phyloP scores from a whole-genome alignment of 2,329 filamentous ascomycete species.

The Arthrobotrys pseudoclavata region DNA sequence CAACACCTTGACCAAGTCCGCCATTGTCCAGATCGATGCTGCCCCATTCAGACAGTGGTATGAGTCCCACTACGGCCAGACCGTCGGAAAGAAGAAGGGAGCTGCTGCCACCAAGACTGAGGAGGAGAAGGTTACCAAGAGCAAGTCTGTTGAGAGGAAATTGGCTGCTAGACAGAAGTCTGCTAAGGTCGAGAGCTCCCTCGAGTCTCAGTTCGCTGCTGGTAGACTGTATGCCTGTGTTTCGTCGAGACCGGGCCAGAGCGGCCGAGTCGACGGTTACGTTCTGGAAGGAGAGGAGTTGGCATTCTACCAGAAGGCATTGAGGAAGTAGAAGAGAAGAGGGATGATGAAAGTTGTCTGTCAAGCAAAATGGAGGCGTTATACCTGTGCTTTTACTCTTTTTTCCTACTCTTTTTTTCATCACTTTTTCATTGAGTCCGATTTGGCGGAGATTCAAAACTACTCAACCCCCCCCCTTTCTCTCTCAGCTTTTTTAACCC shows the following conservation, averaged over 20 bases:
- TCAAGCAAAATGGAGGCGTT: slow-evolving; percentile 47
- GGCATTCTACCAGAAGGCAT: slow-evolving; percentile 99
- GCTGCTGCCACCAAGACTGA: slow-evolving; percentile 73
- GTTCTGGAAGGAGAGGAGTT: slow-evolving; percentile 99
- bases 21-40: slow-evolving; percentile 98
- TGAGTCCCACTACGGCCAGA: slow-evolving; percentile 98
- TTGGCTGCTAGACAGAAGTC: slow-evolving; percentile 84
- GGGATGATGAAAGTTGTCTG: slow-evolving; percentile 62
- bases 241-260: slow-evolving; percentile 94
- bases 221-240: slow-evolving; percentile 96
- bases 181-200: slow-evolving; percentile 91
- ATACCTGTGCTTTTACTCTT: slow-evolving; percentile 45
- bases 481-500: slow-evolving; percentile 18
- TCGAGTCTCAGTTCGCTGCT: slow-evolving; percentile 99
- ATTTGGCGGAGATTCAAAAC: slow-evolving; percentile 55
- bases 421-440: slow-evolving; percentile 17
- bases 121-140: slow-evolving; percentile 79
- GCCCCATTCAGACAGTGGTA: slow-evolving; percentile 99
- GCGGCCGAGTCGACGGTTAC: slow-evolving; percentile 95
- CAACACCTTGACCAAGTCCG: slow-evolving; percentile 99
- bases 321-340: slow-evolving; percentile 83
- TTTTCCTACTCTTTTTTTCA: slow-evolving; percentile 26
- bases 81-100: slow-evolving; percentile 89
- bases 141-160: slow-evolving; percentile 96
- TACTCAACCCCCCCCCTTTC: slow-evolving; percentile 34